Percentiles rank a stretch among this genome's conserved stretches.
Evolutionary conservation across 306 rosid species (phyloP).

Genomic region (Lotus japonicus): DNA sequence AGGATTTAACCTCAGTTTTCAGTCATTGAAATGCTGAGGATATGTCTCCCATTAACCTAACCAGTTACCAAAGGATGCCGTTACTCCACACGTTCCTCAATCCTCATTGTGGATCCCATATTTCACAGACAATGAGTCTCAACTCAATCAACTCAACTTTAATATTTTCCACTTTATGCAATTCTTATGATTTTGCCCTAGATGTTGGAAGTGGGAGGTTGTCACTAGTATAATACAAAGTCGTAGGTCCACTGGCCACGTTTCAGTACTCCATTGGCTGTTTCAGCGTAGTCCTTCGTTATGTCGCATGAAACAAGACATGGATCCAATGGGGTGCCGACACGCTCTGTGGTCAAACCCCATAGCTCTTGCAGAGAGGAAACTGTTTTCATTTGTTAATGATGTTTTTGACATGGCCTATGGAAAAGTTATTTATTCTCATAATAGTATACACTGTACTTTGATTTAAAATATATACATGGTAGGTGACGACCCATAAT

Average conservation of each 20-base stretch:
- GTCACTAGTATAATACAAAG: not conserved
- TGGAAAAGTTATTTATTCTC: too few relatives aligned
- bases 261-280: slow-evolving; percentile 16
- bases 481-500: too few relatives aligned
- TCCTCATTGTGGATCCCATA: slow-evolving; percentile 15
- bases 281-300: not conserved
- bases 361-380: too few relatives aligned
- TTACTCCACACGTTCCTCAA: not conserved
- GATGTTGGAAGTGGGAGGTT: not conserved
- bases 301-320: not conserved
- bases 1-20: not conserved
- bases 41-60: not conserved
- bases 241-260: slow-evolving; percentile 4
- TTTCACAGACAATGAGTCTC: not conserved
- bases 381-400: too few relatives aligned
- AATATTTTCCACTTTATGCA: too few relatives aligned
- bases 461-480: too few relatives aligned
- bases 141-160: slow-evolving; percentile 5
- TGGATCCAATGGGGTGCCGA: not conserved
- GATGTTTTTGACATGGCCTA: too few relatives aligned
- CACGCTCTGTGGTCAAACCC: not conserved
- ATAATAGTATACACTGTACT: too few relatives aligned
- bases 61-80: not conserved
- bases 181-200: not conserved
- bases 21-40: not conserved